phyloP scores from a whole-genome alignment of 2,329 filamentous ascomycete species.

The Aspergillus sp. region DNA sequence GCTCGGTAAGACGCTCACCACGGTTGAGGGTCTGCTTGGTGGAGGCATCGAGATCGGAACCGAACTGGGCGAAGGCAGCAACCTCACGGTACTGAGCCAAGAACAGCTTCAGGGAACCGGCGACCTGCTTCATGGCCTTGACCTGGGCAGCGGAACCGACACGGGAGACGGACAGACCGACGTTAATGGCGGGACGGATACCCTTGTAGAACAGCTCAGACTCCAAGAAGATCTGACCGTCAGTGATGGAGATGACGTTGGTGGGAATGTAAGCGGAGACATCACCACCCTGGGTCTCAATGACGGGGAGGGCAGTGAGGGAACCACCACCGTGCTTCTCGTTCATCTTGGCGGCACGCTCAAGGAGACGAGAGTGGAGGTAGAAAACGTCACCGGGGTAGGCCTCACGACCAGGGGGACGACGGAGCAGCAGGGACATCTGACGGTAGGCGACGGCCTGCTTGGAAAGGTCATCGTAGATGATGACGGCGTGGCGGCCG shows the following conservation, averaged over 20 bases:
- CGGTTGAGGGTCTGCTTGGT: conserved; percentile 98
- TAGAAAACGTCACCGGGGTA: conserved; percentile 99
- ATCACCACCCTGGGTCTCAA: conserved; percentile 99
- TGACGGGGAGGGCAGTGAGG: conserved; percentile 93
- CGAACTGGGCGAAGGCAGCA: conserved; percentile 98
- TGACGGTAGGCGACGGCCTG: conserved; percentile 98
- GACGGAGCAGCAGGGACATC: conserved; percentile 97
- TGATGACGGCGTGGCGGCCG: conserved; percentile 83
- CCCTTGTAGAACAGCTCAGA: conserved; percentile 99
- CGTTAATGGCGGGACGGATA: conserved; percentile 99
- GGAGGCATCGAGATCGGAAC: conserved; percentile 97
- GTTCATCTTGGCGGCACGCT: conserved; percentile 99
- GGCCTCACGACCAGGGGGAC: conserved; percentile 97
- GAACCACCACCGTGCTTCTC: conserved; percentile 92
- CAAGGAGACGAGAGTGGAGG: conserved; percentile 97
- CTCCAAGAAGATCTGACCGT: conserved; percentile 99
- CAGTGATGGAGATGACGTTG: conserved; percentile 99
- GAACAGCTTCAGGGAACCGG: conserved; percentile 99
- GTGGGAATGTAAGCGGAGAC: conserved; percentile 99
- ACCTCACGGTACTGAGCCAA: conserved; percentile 99
- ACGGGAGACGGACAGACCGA: conserved; percentile 99
- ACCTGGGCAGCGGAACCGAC: conserved; percentile 99
- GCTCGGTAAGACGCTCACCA: conserved; percentile 98
- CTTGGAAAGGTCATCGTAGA: conserved; percentile 96
- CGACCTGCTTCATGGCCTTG: conserved; percentile 99